Conservation (phyloP, 2,329 filamentous ascomycete species). For the Chaetomiaceae sp. region DNA sequence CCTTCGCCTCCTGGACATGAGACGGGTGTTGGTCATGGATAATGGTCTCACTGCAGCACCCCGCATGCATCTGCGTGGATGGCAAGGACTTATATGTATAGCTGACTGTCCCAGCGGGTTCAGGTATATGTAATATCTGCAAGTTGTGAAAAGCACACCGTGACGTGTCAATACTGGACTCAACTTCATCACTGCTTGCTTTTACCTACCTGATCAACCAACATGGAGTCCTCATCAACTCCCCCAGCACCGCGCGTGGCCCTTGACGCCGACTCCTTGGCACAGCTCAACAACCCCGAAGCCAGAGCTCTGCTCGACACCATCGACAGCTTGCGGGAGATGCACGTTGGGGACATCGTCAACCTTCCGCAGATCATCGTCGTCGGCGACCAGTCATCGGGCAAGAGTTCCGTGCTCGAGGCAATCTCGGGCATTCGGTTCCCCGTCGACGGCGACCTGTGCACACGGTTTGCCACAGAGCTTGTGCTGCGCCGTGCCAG, state of each 20-base stretch:
- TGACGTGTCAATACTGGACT: too few species aligned
- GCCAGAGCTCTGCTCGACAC: slow-evolving; percentile 13
- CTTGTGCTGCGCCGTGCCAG: not conserved
- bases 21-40: too few species aligned
- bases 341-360: slow-evolving; percentile 6
- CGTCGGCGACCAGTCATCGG: not conserved
- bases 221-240: too few species aligned
- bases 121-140: too few species aligned
- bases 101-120: too few species aligned
- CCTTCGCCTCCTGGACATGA: too few species aligned
- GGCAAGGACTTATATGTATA: too few species aligned
- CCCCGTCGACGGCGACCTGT: not conserved
- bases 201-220: too few species aligned
- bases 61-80: too few species aligned
- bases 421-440: not conserved
- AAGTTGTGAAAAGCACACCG: too few species aligned
- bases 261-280: not conserved
- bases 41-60: too few species aligned
- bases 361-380: slow-evolving; percentile 2
- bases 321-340: slow-evolving; percentile 12
- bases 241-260: not conserved
- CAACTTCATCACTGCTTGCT: too few species aligned
- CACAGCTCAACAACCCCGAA: not conserved
- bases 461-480: slow-evolving; percentile 1
- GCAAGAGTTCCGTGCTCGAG: slow-evolving; percentile 1